A percentile compares a stretch with the other conserved stretches of the same genome.
Evolutionary conservation across 2,329 filamentous ascomycete genomes (phyloP).

Genomic region (Hypoxylon sp.): DNA sequence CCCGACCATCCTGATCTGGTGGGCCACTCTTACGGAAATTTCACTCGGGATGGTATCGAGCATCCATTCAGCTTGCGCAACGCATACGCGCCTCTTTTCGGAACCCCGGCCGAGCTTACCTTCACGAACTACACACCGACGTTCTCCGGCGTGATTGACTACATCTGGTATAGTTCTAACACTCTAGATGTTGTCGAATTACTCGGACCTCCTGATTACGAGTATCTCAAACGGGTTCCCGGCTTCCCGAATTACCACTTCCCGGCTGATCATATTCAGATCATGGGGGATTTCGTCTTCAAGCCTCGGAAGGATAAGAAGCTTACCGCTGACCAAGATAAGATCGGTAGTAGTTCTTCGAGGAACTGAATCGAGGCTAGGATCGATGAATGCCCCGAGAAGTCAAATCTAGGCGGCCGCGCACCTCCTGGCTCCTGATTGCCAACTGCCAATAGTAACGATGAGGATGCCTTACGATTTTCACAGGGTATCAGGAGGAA

Average conservation of each 20-base stretch:
- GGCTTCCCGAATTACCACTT: slow-evolving; percentile 96
- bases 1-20: slow-evolving; percentile 85
- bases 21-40: slow-evolving; percentile 89
- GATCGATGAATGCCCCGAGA: background rate
- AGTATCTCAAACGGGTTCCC: slow-evolving; percentile 87
- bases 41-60: slow-evolving; percentile 91
- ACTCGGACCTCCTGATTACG: slow-evolving; percentile 87
- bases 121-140: slow-evolving; percentile 98
- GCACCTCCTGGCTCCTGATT: slow-evolving; percentile 2
- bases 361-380: slow-evolving; percentile 34
- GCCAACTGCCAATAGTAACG: slow-evolving; percentile 7
- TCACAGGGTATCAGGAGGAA: slow-evolving; percentile 4
- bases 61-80: slow-evolving; percentile 96
- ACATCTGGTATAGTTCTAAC: slow-evolving; percentile 98
- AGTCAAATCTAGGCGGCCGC: slow-evolving; percentile 7
- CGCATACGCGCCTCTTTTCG: slow-evolving; percentile 85
- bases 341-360: slow-evolving; percentile 38
- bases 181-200: slow-evolving; percentile 86
- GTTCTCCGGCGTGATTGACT: slow-evolving; percentile 95
- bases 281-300: slow-evolving; percentile 90
- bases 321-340: slow-evolving; percentile 50
- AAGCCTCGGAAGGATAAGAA: slow-evolving; percentile 89
- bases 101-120: slow-evolving; percentile 84
- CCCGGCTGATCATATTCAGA: slow-evolving; percentile 91
- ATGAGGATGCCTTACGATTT: slow-evolving; percentile 25